phyloP scores from a whole-genome alignment of 2,329 filamentous ascomycete genomes.

The Fusarium torulosum region DNA sequence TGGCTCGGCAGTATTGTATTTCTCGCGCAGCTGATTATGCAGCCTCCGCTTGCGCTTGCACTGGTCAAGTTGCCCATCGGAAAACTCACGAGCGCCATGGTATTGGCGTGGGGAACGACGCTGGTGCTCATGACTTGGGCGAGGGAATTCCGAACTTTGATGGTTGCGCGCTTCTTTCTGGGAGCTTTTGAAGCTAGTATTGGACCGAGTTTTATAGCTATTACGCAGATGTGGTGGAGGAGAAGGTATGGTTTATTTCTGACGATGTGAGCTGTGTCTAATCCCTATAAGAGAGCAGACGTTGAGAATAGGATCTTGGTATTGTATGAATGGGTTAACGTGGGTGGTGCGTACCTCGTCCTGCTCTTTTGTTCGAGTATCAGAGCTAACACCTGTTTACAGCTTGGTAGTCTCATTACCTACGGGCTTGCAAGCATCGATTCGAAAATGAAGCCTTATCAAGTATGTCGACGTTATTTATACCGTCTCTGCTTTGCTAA shows the following conservation, averaged over 20 bases:
- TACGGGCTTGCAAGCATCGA: constrained; percentile 71
- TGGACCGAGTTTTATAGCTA: constrained; percentile 66
- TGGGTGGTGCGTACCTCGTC: constrained; percentile 58
- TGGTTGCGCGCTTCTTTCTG: constrained; percentile 67
- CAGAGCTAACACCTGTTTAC: neutral
- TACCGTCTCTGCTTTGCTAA: fast-evolving
- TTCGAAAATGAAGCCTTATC: constrained; percentile 60
- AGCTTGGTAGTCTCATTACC: constrained; percentile 67
- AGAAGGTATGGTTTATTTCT: constrained; percentile 52
- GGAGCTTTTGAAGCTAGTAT: constrained; percentile 67
- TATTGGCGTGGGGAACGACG: constrained; percentile 67
- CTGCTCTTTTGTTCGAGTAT: neutral
- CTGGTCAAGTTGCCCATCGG: constrained; percentile 71
- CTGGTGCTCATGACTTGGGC: constrained; percentile 66
- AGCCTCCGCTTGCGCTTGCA: constrained; percentile 67
- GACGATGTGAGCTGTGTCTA: constrained; percentile 4
- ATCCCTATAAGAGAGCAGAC: constrained; percentile 63
- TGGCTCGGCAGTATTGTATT: constrained; percentile 73
- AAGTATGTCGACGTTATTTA: constrained; percentile 50
- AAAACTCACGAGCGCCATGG: constrained; percentile 70
- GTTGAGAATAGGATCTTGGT: constrained; percentile 68
- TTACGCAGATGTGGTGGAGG: constrained; percentile 73
- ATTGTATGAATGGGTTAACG: constrained; percentile 71
- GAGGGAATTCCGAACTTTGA: constrained; percentile 61
- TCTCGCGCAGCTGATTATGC: constrained; percentile 70